Base-by-base conservation (phyloP, 176 grass and related monocot genomes). In the Carex pumila region DNA sequence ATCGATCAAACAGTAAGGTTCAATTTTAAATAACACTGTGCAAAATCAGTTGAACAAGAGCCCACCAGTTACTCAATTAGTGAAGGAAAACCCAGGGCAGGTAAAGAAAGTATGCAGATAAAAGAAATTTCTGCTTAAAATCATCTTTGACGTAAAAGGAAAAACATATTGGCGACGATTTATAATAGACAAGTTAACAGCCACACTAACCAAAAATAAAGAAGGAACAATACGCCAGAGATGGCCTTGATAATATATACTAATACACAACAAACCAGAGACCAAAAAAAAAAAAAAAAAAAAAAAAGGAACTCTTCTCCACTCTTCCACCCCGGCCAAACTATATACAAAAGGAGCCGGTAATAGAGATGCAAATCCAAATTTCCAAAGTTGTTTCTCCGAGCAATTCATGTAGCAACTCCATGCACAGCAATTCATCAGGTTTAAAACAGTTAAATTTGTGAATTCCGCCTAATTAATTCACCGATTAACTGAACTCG, bases 341-440 rank as follows among this genome's bases (percentile, higher is more conserved):
- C 45, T 85, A 77, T 75, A 14, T 72, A 74, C 45, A 85, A 18
- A 77, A 85, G 84, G 14, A 92, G 88, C 60, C 81, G 91, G 65
- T 88, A 80, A 19, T 88, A 81, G 65, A 85, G 83, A 85, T 29
- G 32, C 69, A 85, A 74, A 74, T 43, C 66, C 67, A 66, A 85
- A 85, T 77, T 76, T 62, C 68, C 56, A 50, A 77, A 34, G 37
- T 15, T 58, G 47, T 37, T 37, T 56, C 65, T 73, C 82, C 14
- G 4, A 68, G 47, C 53, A 55, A 84, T 69, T 30, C 59, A 61
- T 69, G 13, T 83, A 83, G 15, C 65, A 83, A 83, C 14, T 83
- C 13, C 59, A 69, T 70, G 39, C 47, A 41, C 45, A 21, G 47
- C 29, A 63, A 63, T 10, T 18, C 3, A n/a, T 21, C 36, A 71